Percentiles rank a stretch among this genome's conserved stretches.
Evolutionary conservation across 1,284 basidiomycete genomes (phyloP).

Genomic region (Microbotryum saponariae): DNA sequence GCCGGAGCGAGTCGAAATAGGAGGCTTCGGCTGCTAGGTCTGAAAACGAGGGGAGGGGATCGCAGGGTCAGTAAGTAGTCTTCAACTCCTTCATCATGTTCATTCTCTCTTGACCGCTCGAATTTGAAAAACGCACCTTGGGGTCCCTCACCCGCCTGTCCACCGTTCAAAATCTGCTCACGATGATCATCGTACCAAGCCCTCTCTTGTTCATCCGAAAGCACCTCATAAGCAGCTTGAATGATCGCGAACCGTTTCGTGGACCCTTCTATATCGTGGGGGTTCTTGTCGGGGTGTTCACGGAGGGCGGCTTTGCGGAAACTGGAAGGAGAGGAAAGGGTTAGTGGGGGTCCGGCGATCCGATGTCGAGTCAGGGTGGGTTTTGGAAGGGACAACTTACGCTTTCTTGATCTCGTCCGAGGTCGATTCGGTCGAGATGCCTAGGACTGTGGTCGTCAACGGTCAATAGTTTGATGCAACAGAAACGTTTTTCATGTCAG

Average conservation of each 20-base stretch:
- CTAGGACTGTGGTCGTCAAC: conserved; percentile 33
- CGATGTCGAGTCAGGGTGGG: neutral
- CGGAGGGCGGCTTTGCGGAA: conserved; percentile 38
- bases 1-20: conserved; percentile 24
- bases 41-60: neutral
- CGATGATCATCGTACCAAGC: conserved; percentile 98
- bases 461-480: too few relatives aligned
- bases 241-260: conserved; percentile 80
- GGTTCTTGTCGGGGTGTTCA: conserved; percentile 46
- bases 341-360: neutral
- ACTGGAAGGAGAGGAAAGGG: conserved; percentile 2
- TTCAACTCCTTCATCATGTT: conserved; percentile 52
- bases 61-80: neutral
- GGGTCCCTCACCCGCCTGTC: neutral
- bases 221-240: conserved; percentile 88
- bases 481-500: too few relatives aligned
- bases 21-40: conserved; percentile 67
- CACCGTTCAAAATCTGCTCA: conserved; percentile 50
- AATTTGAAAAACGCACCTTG: conserved; percentile 2
- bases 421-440: conserved; percentile 26
- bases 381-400: conserved; percentile 11
- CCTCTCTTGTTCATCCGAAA: conserved; percentile 89
- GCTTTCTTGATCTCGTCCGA: conserved; percentile 38
- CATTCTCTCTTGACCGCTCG: neutral
- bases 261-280: conserved; percentile 56